Evolutionary conservation across 2,329 filamentous ascomycete genomes (phyloP).

Genomic region (Gliomastix tumulicola): DNA sequence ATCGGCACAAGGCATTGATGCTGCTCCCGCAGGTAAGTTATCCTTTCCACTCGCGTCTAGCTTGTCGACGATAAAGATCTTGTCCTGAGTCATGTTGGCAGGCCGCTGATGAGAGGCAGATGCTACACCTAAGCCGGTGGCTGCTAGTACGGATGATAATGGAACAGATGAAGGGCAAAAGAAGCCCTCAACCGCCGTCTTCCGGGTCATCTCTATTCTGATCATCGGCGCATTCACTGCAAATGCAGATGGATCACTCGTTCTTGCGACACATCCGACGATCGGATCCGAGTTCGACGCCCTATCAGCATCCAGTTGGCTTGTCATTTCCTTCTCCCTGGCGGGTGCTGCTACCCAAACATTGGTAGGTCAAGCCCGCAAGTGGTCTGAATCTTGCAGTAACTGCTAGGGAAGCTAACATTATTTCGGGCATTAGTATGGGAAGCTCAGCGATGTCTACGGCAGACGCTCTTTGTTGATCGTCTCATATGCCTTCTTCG

Average conservation of each 20-base stretch:
- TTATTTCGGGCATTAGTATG: conserved; percentile 36
- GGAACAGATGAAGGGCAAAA: no score
- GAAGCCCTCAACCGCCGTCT: no score
- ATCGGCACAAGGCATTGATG: no score
- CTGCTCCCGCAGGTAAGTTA: no score
- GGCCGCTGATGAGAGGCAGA: no score
- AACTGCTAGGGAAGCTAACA: background rate
- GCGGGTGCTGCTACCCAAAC: conserved; percentile 21
- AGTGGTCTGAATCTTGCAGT: no score
- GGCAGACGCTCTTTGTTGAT: conserved; percentile 60
- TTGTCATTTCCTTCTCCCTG: conserved; percentile 21
- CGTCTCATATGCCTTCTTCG: conserved; percentile 58
- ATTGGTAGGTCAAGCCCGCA: conserved; percentile 35
- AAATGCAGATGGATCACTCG: conserved; percentile 57
- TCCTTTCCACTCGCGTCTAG: no score
- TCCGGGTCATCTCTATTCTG: no score
- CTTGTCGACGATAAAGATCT: no score
- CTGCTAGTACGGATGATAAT: no score
- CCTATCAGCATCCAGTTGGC: conserved; percentile 43
- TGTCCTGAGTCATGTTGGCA: no score
- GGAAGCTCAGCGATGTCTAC: conserved; percentile 65
- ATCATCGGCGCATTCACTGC: conserved; percentile 50
- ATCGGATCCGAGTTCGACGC: conserved; percentile 56
- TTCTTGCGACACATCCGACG: conserved; percentile 58
- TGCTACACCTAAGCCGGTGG: no score